Evolutionary conservation across 352 stramenopile genomes (phyloP).

Genomic region (Thraustochytrium sp.): DNA sequence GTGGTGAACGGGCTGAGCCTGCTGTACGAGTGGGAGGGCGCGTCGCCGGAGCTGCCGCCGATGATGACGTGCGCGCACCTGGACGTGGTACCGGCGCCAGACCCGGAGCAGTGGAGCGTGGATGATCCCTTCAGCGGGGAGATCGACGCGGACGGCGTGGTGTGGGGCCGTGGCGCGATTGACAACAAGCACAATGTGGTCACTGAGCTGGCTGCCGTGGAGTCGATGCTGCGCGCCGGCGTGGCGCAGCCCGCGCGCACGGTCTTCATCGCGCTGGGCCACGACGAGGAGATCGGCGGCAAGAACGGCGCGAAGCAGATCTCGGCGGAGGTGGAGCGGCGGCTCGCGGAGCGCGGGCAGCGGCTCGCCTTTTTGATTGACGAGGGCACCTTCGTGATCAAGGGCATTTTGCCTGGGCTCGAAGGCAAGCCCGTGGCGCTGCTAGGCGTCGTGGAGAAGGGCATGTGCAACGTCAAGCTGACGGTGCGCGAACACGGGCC

Average conservation of each 20-base stretch:
- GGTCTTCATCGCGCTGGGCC: constrained; percentile 49
- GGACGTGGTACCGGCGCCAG: constrained; percentile 49
- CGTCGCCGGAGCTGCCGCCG: neutral
- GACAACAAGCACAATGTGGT: constrained; percentile 53
- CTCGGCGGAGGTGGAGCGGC: constrained; percentile 22
- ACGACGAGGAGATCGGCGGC: constrained; percentile 51
- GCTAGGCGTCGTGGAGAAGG: constrained; percentile 47
- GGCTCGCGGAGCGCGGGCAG: neutral
- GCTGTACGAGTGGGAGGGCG: constrained; percentile 46
- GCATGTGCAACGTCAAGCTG: constrained; percentile 47
- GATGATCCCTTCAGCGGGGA: constrained; percentile 45
- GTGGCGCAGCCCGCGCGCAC: constrained; percentile 47
- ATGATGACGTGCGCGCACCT: constrained; percentile 52
- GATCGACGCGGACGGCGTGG: constrained; percentile 46
- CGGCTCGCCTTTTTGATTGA: constrained; percentile 48
- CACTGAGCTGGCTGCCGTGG: constrained; percentile 40
- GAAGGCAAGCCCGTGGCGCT: constrained; percentile 40
- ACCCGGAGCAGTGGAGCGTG: constrained; percentile 17
- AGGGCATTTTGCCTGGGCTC: constrained; percentile 46
- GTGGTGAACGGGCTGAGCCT: constrained; percentile 48
- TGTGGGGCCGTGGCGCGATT: constrained; percentile 51
- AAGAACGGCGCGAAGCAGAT: constrained; percentile 45
- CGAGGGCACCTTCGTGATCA: constrained; percentile 50
- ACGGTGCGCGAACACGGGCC: constrained; percentile 13
- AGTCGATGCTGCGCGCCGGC: constrained; percentile 36